These are phyloP conservation scores for Blastocystis sp. DNA, from an alignment of 352 stramenopile genomes.

Conservation along the genomic window DNA sequence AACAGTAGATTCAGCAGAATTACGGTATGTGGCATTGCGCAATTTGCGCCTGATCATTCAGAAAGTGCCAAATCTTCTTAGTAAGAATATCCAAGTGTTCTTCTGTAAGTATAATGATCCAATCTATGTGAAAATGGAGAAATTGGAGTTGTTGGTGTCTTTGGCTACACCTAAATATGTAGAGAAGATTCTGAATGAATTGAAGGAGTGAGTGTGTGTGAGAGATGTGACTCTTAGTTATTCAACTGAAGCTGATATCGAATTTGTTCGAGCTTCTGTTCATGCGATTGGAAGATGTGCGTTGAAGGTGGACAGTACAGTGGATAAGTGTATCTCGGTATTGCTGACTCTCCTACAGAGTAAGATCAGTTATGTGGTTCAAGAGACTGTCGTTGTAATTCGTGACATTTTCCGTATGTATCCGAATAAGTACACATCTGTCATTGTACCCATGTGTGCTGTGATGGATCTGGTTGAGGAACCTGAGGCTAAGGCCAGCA, in stretches of 20 bases:
- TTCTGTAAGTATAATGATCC: constrained; percentile 99
- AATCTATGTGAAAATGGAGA: constrained; percentile 94
- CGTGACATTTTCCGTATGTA: constrained; percentile 99
- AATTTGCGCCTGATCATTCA: constrained; percentile 99
- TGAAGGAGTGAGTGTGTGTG: constrained; percentile 82
- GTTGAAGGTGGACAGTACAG: constrained; percentile 91
- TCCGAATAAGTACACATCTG: constrained; percentile 94
- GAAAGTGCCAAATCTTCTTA: constrained; percentile 86
- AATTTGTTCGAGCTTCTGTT: constrained; percentile 94
- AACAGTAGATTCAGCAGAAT: constrained; percentile 86
- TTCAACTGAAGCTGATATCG: constrained; percentile 93
- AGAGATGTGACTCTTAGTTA: constrained; percentile 65
- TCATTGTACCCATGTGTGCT: constrained; percentile 98
- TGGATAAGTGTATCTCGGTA: constrained; percentile 95
- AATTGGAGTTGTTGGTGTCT: constrained; percentile 98
- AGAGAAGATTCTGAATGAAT: constrained; percentile 91
- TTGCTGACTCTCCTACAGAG: constrained; percentile 96
- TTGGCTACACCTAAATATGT: constrained; percentile 92
- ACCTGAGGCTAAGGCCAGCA: constrained; percentile 92
- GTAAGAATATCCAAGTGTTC: constrained; percentile 84
- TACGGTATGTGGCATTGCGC: constrained; percentile 94
- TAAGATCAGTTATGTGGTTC: constrained; percentile 97
- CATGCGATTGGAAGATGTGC: constrained; percentile 91
- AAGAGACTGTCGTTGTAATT: constrained; percentile 97
- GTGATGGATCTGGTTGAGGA: constrained; percentile 97